phyloP scores from a whole-genome alignment of 129 eudicot genomes.

The Arctium minus region DNA sequence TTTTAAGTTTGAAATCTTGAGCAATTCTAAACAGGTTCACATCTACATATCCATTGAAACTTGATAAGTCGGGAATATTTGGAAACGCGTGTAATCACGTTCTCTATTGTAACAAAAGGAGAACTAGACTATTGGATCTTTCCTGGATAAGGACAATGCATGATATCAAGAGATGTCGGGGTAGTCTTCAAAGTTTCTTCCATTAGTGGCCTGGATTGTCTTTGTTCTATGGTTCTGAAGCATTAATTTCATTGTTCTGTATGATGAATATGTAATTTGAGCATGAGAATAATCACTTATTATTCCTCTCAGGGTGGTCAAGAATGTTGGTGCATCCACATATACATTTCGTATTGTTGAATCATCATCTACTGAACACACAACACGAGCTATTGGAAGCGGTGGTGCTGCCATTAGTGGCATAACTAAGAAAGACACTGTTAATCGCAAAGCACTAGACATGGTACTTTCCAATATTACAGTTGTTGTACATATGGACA shows the following conservation, averaged over 20 bases:
- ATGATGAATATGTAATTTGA: not conserved
- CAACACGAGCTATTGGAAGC: slow-evolving; percentile 39
- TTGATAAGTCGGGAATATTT: too few relatives aligned
- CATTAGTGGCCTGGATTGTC: not conserved
- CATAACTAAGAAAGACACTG: slow-evolving; percentile 67
- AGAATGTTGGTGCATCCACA: slow-evolving; percentile 23
- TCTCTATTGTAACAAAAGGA: too few relatives aligned
- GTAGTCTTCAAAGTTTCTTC: not conserved
- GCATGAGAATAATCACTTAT: slow-evolving; percentile 1
- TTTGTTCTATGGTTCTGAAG: slow-evolving; percentile 15
- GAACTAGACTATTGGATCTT: too few relatives aligned
- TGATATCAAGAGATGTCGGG: too few relatives aligned
- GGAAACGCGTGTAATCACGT: too few relatives aligned
- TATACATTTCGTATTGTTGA: slow-evolving; percentile 29
- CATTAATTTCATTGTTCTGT: not conserved
- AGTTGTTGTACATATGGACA: not conserved
- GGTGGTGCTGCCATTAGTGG: slow-evolving; percentile 30
- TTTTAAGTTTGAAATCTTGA: too few relatives aligned
- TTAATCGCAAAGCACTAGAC: slow-evolving; percentile 85
- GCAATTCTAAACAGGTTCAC: too few relatives aligned
- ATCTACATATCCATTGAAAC: too few relatives aligned
- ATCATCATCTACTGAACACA: slow-evolving; percentile 25
- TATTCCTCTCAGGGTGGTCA: slow-evolving; percentile 48
- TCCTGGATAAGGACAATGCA: too few relatives aligned
- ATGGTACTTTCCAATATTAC: slow-evolving; percentile 49